A percentile compares a stretch with the other conserved stretches of the same genome.
Conservation (phyloP, 192 early-diverging fungal genomes). For the Coemansia asiatica region DNA sequence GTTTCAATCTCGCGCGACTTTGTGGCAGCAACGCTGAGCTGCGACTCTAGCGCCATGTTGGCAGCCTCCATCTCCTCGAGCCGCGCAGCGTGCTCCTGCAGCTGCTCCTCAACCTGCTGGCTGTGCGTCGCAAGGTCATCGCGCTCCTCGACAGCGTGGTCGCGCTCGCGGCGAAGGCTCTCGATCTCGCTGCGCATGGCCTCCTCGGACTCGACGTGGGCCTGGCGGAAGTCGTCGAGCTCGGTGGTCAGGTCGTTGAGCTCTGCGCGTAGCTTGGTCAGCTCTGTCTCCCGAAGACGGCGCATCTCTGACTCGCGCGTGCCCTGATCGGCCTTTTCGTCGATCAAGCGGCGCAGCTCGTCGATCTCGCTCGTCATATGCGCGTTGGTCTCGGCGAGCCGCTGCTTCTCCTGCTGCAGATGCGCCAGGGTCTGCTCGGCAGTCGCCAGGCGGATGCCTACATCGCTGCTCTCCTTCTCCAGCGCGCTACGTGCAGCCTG, state of each 20-base stretch:
- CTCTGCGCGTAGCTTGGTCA: conserved; percentile 57
- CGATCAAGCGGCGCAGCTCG: conserved; percentile 55
- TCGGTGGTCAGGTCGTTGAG: conserved; percentile 49
- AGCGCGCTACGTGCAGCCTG: conserved; percentile 40
- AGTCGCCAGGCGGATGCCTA: conserved; percentile 63
- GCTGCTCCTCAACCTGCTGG: conserved; percentile 29
- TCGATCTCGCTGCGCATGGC: conserved; percentile 57
- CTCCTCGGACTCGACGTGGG: conserved; percentile 50
- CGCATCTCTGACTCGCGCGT: conserved; percentile 61
- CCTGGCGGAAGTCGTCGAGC: conserved; percentile 58
- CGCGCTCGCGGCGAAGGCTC: conserved; percentile 52
- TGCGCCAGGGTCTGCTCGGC: conserved; percentile 48
- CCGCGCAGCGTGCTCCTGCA: conserved; percentile 36
- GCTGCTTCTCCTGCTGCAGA: conserved; percentile 40
- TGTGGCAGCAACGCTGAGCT: conserved; percentile 27
- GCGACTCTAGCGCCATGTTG: conserved; percentile 38
- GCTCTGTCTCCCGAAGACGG: conserved; percentile 61
- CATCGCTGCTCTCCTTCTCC: conserved; percentile 60
- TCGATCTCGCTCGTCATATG: conserved; percentile 58
- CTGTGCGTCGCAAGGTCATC: conserved; percentile 12
- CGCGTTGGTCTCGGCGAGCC: conserved; percentile 29
- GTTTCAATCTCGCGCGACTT: conserved; percentile 31
- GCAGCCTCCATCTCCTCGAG: conserved; percentile 47
- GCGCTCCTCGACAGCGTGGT: conserved; percentile 27
- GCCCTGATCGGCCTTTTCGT: conserved; percentile 63